Base-by-base conservation (phyloP, 2,329 filamentous ascomycete genomes). In the Elsinoe necatrix region DNA sequence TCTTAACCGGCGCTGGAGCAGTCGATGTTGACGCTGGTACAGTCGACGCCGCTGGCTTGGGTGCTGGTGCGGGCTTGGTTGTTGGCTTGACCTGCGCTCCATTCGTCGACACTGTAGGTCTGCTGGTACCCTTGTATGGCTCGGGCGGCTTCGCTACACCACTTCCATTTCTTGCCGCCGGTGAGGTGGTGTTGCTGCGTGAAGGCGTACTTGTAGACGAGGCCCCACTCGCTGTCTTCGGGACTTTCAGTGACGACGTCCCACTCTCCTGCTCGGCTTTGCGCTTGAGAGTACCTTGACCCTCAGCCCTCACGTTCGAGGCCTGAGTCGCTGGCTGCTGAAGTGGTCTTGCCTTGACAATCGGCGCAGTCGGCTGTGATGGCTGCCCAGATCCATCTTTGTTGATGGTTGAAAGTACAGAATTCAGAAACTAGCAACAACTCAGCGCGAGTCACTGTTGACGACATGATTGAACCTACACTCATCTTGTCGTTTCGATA, bases 1-100 rank as follows among this genome's bases (percentile, higher is more conserved):
- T 87, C 69, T 89, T 89, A 1, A 82, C 83, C 1, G 79, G 71
- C 2, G 73, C 68, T 67, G 55, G 14, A n/a, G 66, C 39, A 52
- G 61, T 55, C 55, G 60, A 31, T 14, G 56, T 39, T 45, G 21
- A 48, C 50, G 47, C 20, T 8, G 59, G 45, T 2, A 45, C 31
- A 20, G 55, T 35, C 23, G 63, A 18, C n/a, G 57, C 34, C 16
- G 57, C 47, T 39, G 60, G 29, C 35, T 61, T 58, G 12, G 59
- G 57, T 8, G 63, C 54, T 59, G 63, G 47, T 14, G 14, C 34
- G 9, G 34, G 9, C 14, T 37, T 37, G 34, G 12, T 14, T 4
- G 14, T 3, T n/a, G 34, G 14, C 14, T 37, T 37, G 34, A 37
- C 12, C 16, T 65, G 57, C 14, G 59, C 31, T 20, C 59, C 45